Percentiles rank a stretch among this genome's conserved stretches.
Conservation (phyloP, 139 green algal genomes). For the Tetraselmis chui region DNA sequence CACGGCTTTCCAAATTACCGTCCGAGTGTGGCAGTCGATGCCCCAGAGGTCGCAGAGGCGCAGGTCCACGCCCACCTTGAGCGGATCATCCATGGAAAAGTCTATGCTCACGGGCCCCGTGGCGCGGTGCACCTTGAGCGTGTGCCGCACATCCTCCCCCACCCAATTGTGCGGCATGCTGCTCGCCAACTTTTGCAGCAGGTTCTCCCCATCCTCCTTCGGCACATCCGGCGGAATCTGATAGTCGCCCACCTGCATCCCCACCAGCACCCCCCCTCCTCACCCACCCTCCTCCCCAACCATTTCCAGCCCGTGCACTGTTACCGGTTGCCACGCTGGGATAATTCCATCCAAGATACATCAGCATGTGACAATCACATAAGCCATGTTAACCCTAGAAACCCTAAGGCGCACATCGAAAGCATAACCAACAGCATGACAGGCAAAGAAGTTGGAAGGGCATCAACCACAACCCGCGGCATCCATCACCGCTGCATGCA, state of each 20-base stretch:
- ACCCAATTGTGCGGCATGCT: background rate
- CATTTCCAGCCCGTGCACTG: too few species aligned
- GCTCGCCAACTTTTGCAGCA: background rate
- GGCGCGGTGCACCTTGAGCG: background rate
- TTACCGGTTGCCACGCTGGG: too few species aligned
- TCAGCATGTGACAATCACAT: too few species aligned
- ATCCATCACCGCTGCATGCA: too few species aligned
- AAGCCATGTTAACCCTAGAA: too few species aligned
- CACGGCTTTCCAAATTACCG: too few species aligned
- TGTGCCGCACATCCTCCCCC: background rate
- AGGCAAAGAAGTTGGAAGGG: too few species aligned
- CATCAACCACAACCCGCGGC: too few species aligned
- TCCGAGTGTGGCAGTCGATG: background rate
- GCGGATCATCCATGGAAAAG: background rate
- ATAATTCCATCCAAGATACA: too few species aligned
- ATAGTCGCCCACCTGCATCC: background rate
- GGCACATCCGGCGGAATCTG: background rate
- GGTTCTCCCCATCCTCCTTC: background rate
- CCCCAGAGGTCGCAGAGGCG: background rate
- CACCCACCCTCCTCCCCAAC: background rate
- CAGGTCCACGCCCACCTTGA: background rate
- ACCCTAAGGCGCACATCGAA: too few species aligned
- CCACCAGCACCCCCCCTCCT: background rate
- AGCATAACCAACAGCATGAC: too few species aligned
- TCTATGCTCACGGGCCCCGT: background rate